phyloP scores from a whole-genome alignment of 768 basidiomycete species.

The Suillus weaverae region DNA sequence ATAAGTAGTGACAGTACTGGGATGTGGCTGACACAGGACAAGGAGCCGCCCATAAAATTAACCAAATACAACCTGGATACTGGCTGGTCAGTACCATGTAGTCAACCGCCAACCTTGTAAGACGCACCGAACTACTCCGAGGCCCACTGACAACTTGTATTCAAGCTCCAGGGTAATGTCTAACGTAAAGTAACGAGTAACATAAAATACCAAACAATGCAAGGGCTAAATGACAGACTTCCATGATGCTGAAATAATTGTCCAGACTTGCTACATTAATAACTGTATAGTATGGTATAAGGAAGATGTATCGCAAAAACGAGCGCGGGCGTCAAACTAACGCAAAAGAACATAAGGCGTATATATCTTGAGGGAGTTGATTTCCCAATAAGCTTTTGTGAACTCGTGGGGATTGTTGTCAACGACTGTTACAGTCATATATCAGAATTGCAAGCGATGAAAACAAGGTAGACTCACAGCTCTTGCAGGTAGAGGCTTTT shows the following conservation, averaged over 20 bases:
- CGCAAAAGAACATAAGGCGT: slow-evolving; percentile 13
- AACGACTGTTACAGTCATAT: slow-evolving; percentile 43
- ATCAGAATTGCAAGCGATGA: neutral
- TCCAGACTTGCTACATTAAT: neutral
- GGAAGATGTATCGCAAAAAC: neutral
- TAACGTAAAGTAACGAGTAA: neutral
- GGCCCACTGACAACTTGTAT: neutral
- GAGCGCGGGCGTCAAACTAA: neutral
- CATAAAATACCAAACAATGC: neutral
- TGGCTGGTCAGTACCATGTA: neutral
- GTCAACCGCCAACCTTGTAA: neutral
- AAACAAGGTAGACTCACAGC: slow-evolving; percentile 41
- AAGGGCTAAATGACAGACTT: neutral
- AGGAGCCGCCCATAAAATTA: neutral
- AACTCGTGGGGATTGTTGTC: slow-evolving; percentile 59
- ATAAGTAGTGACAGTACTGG: neutral
- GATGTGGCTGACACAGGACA: neutral
- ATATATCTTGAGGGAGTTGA: slow-evolving; percentile 62
- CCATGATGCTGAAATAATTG: too few species aligned
- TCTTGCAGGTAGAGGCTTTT: slow-evolving; percentile 33
- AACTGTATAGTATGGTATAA: neutral
- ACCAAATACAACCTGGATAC: neutral
- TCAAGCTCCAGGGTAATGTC: neutral
- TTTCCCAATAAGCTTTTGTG: slow-evolving; percentile 66
- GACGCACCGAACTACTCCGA: neutral